Conservation (phyloP, 225 moss, liverwort and hornwort genomes). For the Anthoceros angustus region DNA sequence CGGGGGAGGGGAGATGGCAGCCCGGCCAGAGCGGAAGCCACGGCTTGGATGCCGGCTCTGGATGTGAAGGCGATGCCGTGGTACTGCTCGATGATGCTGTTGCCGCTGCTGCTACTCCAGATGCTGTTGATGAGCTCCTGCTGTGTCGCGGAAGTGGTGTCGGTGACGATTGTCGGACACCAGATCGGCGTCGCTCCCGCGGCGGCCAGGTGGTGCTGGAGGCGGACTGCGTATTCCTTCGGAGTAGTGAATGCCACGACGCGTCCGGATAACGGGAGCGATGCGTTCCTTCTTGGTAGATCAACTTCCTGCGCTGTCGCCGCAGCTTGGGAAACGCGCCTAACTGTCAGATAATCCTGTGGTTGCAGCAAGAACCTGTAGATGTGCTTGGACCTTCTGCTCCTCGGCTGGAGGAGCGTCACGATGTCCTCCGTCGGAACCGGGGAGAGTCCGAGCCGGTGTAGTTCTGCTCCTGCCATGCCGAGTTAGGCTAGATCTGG, state of each 20-base stretch:
- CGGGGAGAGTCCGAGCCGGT: too few relatives aligned
- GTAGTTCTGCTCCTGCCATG: too few relatives aligned
- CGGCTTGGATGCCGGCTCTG: slow-evolving; percentile 21
- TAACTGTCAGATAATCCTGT: too few relatives aligned
- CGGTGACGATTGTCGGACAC: slow-evolving; percentile 22
- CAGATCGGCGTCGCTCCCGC: slow-evolving; percentile 18
- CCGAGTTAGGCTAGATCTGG: too few relatives aligned
- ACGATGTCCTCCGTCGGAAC: too few relatives aligned
- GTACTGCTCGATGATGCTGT: neutral
- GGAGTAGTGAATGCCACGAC: slow-evolving; percentile 27
- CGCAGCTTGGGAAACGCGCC: neutral
- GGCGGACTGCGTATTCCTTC: slow-evolving; percentile 17
- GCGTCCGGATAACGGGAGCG: slow-evolving; percentile 8
- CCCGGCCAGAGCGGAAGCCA: slow-evolving; percentile 13
- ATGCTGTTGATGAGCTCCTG: slow-evolving; percentile 5
- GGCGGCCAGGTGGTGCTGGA: slow-evolving; percentile 8
- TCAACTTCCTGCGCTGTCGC: neutral
- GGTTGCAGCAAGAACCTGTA: too few relatives aligned
- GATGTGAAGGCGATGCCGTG: slow-evolving; percentile 30
- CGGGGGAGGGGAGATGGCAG: neutral
- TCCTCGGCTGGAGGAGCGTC: too few relatives aligned
- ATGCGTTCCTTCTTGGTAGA: neutral
- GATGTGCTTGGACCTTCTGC: too few relatives aligned
- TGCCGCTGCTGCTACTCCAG: neutral
- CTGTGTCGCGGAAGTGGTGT: slow-evolving; percentile 11